A percentile compares a stretch with the other conserved stretches of the same genome.
Conservation (phyloP, 805 yeast genomes). For the Pichia eremophila region DNA sequence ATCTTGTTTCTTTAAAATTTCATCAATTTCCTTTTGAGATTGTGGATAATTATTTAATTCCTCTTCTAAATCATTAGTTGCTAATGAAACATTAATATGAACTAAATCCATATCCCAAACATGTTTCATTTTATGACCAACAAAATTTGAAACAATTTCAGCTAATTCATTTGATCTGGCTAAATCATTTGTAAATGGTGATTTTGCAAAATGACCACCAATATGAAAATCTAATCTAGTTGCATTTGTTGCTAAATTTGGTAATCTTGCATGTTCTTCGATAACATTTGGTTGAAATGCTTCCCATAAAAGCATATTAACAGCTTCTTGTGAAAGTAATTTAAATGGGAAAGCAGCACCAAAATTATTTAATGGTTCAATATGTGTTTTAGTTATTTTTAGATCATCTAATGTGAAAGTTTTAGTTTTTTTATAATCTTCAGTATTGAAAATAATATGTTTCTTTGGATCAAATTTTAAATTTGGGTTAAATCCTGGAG, state of each 20-base stretch:
- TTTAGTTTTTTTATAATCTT: slow-evolving; percentile 28
- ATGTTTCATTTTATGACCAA: slow-evolving; percentile 37
- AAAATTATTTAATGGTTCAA: slow-evolving; percentile 26
- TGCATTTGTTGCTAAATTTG: slow-evolving; percentile 23
- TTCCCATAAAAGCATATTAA: slow-evolving; percentile 47
- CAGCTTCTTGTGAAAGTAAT: slow-evolving; percentile 47
- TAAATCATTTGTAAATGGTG: slow-evolving; percentile 42
- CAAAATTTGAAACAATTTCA: slow-evolving; percentile 39
- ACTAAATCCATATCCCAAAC: slow-evolving; percentile 45
- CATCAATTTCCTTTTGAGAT: slow-evolving; percentile 8
- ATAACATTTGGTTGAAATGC: slow-evolving; percentile 35
- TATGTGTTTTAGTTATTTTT: slow-evolving; percentile 30
- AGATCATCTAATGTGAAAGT: slow-evolving; percentile 30
- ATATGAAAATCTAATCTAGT: slow-evolving; percentile 35
- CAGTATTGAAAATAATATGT: slow-evolving; percentile 31
- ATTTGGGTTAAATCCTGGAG: slow-evolving; percentile 19
- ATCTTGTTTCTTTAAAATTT: slow-evolving; percentile 8
- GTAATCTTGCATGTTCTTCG: slow-evolving; percentile 33
- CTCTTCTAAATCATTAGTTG: slow-evolving; percentile 16
- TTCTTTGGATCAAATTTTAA: slow-evolving; percentile 29
- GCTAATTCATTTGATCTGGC: slow-evolving; percentile 43
- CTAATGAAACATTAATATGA: slow-evolving; percentile 41
- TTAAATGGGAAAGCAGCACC: slow-evolving; percentile 51
- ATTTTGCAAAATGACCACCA: slow-evolving; percentile 36
- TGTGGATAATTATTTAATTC: slow-evolving; percentile 8